A percentile compares a stretch with the other conserved stretches of the same genome.
Conservation (phyloP, 495 filamentous ascomycete species). For the Parmelia sp. region DNA sequence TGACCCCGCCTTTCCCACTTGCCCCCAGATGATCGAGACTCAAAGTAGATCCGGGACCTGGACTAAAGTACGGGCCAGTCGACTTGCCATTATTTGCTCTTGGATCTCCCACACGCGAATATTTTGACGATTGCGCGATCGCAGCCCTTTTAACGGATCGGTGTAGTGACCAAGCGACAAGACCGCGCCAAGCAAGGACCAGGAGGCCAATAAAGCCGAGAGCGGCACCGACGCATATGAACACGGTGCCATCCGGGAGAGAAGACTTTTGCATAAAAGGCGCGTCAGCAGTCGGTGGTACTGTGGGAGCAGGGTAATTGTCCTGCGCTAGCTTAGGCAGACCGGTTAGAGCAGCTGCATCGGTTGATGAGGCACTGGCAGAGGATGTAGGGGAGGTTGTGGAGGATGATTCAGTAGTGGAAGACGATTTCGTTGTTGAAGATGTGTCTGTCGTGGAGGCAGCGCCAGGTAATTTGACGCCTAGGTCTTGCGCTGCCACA, state of each 20-base stretch:
- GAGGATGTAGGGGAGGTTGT: slow-evolving; percentile 12
- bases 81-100: slow-evolving; percentile 20
- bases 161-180: slow-evolving; percentile 88
- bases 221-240: slow-evolving; percentile 86
- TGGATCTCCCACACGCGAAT: slow-evolving; percentile 16
- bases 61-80: slow-evolving; percentile 53
- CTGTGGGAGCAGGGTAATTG: slow-evolving; percentile 55
- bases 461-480: slow-evolving; percentile 17
- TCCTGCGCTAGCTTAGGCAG: slow-evolving; percentile 34
- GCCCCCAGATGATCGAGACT: slow-evolving; percentile 50
- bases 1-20: slow-evolving; percentile 37
- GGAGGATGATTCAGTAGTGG: neutral
- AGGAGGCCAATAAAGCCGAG: slow-evolving; percentile 74
- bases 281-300: slow-evolving; percentile 76
- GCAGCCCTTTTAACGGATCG: slow-evolving; percentile 78
- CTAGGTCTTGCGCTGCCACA: slow-evolving; percentile 21
- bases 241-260: slow-evolving; percentile 89
- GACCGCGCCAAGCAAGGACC: slow-evolving; percentile 78
- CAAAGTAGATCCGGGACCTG: slow-evolving; percentile 53
- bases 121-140: slow-evolving; percentile 52
- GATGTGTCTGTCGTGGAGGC: slow-evolving; percentile 5
- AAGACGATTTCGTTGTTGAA: slow-evolving; percentile 16
- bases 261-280: slow-evolving; percentile 94
- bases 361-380: slow-evolving; percentile 17
- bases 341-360: slow-evolving; percentile 21